These are phyloP conservation scores for Hyphodiscus sp. DNA, from an alignment of 2,329 filamentous ascomycete species.

Conservation along the genomic window DNA sequence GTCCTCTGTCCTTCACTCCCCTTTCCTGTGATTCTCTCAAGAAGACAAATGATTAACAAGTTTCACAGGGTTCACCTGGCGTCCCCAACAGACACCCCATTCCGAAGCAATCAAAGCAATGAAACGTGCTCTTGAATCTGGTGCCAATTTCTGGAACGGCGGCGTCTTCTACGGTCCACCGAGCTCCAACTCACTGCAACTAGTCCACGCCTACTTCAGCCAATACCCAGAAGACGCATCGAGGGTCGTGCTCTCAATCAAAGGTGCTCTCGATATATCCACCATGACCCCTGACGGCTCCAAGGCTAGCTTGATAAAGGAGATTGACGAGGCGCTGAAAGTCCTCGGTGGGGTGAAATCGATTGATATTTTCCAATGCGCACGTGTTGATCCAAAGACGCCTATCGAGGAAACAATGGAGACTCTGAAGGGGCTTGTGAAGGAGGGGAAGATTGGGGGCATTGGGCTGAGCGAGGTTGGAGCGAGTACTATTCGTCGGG, in stretches of 20 bases:
- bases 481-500: conserved; percentile 33
- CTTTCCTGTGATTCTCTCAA: not conserved
- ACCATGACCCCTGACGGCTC: conserved; percentile 27
- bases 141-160: conserved; percentile 50
- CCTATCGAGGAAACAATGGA: conserved; percentile 31
- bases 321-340: conserved; percentile 47
- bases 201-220: conserved; percentile 55
- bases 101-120: conserved; percentile 28
- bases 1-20: not conserved
- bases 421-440: conserved; percentile 28
- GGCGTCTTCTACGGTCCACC: conserved; percentile 58
- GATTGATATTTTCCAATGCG: conserved; percentile 47
- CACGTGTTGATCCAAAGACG: conserved; percentile 39
- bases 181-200: conserved; percentile 49
- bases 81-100: not conserved
- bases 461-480: conserved; percentile 35
- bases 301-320: conserved; percentile 45
- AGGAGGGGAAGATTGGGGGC: conserved; percentile 35
- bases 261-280: conserved; percentile 42
- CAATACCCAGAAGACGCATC: conserved; percentile 55
- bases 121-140: conserved; percentile 41
- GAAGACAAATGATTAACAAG: not conserved
- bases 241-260: conserved; percentile 55
- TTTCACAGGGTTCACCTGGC: not conserved
- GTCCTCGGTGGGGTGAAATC: conserved; percentile 37